Percentiles rank a stretch among this genome's conserved stretches.
phyloP scores from a whole-genome alignment of 495 filamentous ascomycete genomes.

The Apiosordaria backusii region DNA sequence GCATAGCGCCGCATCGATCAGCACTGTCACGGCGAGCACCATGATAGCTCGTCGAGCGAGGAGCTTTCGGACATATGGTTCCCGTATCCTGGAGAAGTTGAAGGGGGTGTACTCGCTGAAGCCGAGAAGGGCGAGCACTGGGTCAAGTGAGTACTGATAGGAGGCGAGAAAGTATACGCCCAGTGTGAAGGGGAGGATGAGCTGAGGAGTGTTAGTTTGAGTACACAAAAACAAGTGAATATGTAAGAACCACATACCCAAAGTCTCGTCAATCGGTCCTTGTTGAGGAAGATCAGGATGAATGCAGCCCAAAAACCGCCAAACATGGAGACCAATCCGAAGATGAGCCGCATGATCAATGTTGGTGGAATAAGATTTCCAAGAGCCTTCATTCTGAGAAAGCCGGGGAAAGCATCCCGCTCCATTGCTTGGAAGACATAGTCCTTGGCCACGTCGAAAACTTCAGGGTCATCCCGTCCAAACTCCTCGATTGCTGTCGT shows the following conservation, averaged over 20 bases:
- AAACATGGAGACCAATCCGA: conserved; percentile 85
- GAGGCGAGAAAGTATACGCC: conserved; percentile 83
- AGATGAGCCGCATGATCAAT: conserved; percentile 72
- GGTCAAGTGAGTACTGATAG: conserved; percentile 93
- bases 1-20: conserved; percentile 72
- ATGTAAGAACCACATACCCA: conserved; percentile 61
- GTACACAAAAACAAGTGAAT: background rate
- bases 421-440: conserved; percentile 99
- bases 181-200: conserved; percentile 89
- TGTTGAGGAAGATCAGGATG: conserved; percentile 83
- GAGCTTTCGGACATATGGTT: conserved; percentile 83
- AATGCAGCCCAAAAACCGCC: conserved; percentile 93
- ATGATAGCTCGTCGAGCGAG: conserved; percentile 76
- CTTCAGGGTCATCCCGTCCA: conserved; percentile 89
- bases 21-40: conserved; percentile 64
- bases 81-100: conserved; percentile 77
- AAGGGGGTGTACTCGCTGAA: conserved; percentile 94
- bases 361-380: conserved; percentile 91
- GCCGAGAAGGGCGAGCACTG: conserved; percentile 81
- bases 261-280: conserved; percentile 65
- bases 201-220: conserved; percentile 46
- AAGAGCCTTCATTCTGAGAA: conserved; percentile 88
- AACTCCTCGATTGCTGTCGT: conserved; percentile 81
- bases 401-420: conserved; percentile 94
- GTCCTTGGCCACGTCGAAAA: conserved; percentile 96